Conservation (phyloP, 176 grass and related monocot genomes). For the Paspalum notatum region DNA sequence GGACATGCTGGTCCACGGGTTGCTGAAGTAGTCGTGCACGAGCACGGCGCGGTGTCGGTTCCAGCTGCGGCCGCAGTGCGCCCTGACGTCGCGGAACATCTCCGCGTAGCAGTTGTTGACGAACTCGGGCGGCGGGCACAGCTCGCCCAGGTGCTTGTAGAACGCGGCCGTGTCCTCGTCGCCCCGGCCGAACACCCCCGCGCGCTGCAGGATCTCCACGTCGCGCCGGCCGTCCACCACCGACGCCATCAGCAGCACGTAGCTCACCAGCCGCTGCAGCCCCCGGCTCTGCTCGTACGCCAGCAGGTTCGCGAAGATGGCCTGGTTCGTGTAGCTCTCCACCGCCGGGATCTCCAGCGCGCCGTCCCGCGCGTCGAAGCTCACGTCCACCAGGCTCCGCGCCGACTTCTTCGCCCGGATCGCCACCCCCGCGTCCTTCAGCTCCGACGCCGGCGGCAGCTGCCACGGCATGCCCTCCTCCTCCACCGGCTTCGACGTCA, state of each 20-base stretch:
- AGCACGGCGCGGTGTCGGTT: constrained; percentile 51
- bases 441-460: constrained; percentile 45
- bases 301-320: constrained; percentile 40
- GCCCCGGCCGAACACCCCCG: constrained; percentile 37
- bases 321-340: constrained; percentile 51
- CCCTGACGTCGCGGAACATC: constrained; percentile 27
- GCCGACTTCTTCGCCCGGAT: constrained; percentile 43
- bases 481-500: constrained; percentile 25
- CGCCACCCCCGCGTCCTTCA: constrained; percentile 41
- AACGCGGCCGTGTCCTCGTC: constrained; percentile 41
- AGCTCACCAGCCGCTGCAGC: constrained; percentile 50
- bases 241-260: constrained; percentile 52
- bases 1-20: constrained; percentile 63
- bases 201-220: constrained; percentile 40
- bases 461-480: constrained; percentile 40
- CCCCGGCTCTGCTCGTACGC: constrained; percentile 64
- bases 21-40: constrained; percentile 59
- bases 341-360: constrained; percentile 50
- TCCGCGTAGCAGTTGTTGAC: constrained; percentile 46
- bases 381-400: constrained; percentile 49
- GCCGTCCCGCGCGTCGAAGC: constrained; percentile 26
- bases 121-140: constrained; percentile 39
- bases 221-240: constrained; percentile 35
- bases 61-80: constrained; percentile 47
- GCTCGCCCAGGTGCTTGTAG: constrained; percentile 50